phyloP scores from a whole-genome alignment of 495 filamentous ascomycete species.

The Xylaria venustula region DNA sequence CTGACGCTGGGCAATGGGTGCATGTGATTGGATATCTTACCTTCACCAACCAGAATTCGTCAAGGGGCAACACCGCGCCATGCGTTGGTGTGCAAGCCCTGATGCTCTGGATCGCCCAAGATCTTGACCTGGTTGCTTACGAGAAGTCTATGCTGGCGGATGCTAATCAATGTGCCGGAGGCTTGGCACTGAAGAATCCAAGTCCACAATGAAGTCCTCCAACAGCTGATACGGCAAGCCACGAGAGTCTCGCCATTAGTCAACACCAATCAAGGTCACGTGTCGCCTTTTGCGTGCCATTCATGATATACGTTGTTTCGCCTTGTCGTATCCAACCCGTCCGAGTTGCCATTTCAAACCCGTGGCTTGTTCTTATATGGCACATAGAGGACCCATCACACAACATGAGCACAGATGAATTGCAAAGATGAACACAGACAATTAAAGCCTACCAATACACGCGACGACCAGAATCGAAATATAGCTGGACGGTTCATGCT shows the following conservation, averaged over 20 bases:
- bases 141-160: conserved; percentile 39
- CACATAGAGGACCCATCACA: conserved; percentile 32
- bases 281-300: not conserved
- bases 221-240: not conserved
- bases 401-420: conserved; percentile 1
- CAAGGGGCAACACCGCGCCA: conserved; percentile 22
- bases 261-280: not conserved
- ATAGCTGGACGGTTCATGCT: conserved; percentile 2
- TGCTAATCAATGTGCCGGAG: not conserved
- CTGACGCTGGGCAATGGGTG: conserved; percentile 80
- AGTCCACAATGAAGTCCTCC: not conserved
- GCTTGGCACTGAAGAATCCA: not conserved
- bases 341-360: not conserved
- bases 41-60: conserved; percentile 17
- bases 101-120: conserved; percentile 64
- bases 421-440: not conserved
- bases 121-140: conserved; percentile 63
- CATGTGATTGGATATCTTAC: conserved; percentile 84
- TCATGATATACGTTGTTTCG: not conserved
- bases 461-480: not conserved
- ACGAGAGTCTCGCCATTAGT: not conserved
- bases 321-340: not conserved
- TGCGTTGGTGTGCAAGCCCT: conserved; percentile 56
- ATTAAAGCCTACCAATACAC: not conserved
- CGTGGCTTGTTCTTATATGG: not conserved